Evolutionary conservation across 2,329 filamentous ascomycete species (phyloP), one percentile per base, ranked within the genome.

Genomic region (Exophiala aquamarina): DNA sequence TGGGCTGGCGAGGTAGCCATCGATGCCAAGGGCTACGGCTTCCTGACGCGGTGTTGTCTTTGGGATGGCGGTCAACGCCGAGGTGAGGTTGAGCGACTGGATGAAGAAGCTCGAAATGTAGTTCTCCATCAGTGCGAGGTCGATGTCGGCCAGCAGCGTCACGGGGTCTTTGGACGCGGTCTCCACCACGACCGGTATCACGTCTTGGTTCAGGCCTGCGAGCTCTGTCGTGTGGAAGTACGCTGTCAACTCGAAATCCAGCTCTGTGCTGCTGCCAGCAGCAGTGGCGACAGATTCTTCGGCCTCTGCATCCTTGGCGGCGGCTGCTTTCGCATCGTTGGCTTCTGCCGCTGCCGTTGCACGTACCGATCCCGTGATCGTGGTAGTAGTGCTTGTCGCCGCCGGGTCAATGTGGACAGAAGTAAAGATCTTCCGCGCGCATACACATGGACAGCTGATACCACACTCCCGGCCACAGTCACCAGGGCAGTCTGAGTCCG

Each of bases 91-190:
- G 14, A 49, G 21, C 21, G 33, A 26, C 17, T 20, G 13, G 9
- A 49, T 17, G 13, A 49, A 33, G n/a, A 33, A 34, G 9, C 33
- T 29, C 17, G 46, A 49, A 28, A 44, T 44, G 15, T 49, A 49
- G 18, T 49, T 49, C 34, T 49, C 46, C 11, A 15, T 38, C 40
- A 49, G 26, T 11, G 23, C 39, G 21, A 49, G 39, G 19, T 44
- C 46, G 17, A 49, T 39, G 35, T 49, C 46, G 33, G 46, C 46
- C 10, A 49, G 33, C 17, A 44, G 40, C 4, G 46, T 33, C 13
- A 49, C 34, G 10, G 46, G 46, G 11, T 44, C 40, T 20, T 20
- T 18, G 14, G 23, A 19, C 9, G 13, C 28, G 13, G 35, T 26
- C 17, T 43, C 39, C 14, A 39, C 40, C 11, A 44, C 29, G 23